Evolutionary conservation across 225 moss, liverwort and hornwort genomes (phyloP).

Genomic region (Sphagnum tenellum): DNA sequence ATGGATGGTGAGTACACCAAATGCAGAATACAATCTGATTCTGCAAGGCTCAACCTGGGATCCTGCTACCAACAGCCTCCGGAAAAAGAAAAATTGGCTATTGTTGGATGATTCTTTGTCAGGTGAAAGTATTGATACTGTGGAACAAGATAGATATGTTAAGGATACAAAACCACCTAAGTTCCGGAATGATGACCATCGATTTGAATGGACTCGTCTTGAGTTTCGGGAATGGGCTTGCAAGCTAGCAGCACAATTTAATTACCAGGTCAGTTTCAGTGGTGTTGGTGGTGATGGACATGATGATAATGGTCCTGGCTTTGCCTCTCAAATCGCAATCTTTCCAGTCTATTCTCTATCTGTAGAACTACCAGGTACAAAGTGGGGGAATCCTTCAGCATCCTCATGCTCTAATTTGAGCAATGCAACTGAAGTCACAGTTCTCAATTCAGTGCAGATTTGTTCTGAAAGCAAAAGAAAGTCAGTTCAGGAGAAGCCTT

Average conservation of each 20-base stretch:
- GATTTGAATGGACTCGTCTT: conserved; percentile 95
- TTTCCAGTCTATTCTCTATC: conserved; percentile 29
- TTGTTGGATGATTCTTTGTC: conserved; percentile 3
- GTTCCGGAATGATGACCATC: conserved; percentile 90
- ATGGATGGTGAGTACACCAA: conserved; percentile 86
- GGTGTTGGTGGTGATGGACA: conserved; percentile 89
- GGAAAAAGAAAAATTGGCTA: background rate
- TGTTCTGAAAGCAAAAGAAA: conserved; percentile 5
- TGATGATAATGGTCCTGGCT: conserved; percentile 76
- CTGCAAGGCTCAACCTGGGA: conserved; percentile 85
- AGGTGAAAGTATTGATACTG: conserved; percentile 13
- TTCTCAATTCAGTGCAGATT: too few relatives aligned
- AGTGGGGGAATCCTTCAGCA: conserved; percentile 3
- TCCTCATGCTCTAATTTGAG: background rate
- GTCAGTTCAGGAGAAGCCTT: conserved; percentile 5
- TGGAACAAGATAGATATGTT: conserved; percentile 1
- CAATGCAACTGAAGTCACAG: background rate
- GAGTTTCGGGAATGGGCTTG: conserved; percentile 83
- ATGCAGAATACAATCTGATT: conserved; percentile 91
- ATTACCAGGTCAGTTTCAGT: conserved; percentile 62
- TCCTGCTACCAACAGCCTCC: conserved; percentile 59
- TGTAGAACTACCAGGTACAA: conserved; percentile 5
- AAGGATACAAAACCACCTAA: conserved; percentile 47
- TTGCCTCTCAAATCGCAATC: conserved; percentile 89
- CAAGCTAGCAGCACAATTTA: conserved; percentile 34